Evolutionary conservation across 352 stramenopile species (phyloP).

Genomic region (Aphanomyces astaci): DNA sequence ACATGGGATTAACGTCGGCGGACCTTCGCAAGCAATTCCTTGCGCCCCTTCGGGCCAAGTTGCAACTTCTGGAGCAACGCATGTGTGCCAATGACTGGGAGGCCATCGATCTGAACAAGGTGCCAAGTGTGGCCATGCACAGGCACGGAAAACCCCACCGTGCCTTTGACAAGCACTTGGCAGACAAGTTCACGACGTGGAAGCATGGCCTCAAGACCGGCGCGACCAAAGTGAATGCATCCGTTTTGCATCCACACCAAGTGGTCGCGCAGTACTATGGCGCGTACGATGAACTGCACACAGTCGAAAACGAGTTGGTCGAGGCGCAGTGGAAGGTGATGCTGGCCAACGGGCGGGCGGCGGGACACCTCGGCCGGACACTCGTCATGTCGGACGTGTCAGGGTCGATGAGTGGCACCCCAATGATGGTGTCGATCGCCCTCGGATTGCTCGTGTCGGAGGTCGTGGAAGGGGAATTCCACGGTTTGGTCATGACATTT

Average conservation of each 20-base stretch:
- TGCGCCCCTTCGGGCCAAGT: constrained; percentile 32
- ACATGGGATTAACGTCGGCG: constrained; percentile 37
- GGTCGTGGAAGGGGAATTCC: constrained; percentile 38
- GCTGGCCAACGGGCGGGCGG: constrained; percentile 27
- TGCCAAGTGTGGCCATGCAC: constrained; percentile 42
- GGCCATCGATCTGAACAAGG: constrained; percentile 32
- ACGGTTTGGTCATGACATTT: constrained; percentile 50
- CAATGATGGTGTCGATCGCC: constrained; percentile 40
- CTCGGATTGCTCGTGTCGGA: constrained; percentile 37
- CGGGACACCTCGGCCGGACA: constrained; percentile 29
- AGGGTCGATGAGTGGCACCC: constrained; percentile 31
- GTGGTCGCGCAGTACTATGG: constrained; percentile 36
- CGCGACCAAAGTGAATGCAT: constrained; percentile 40
- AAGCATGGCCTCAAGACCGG: constrained; percentile 30
- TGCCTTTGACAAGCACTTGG: constrained; percentile 34
- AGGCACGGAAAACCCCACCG: constrained; percentile 37
- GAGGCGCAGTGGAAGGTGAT: constrained; percentile 48
- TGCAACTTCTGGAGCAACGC: constrained; percentile 37
- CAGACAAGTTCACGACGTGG: constrained; percentile 33
- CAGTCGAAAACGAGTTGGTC: constrained; percentile 31
- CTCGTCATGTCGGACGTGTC: constrained; percentile 51
- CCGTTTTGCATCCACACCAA: constrained; percentile 42
- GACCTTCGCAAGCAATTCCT: constrained; percentile 42
- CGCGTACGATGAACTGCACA: background rate
- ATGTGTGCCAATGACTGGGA: constrained; percentile 51